Conservation (phyloP, 1,284 basidiomycete species). For the Apiotrichum akiyoshidainum region DNA sequence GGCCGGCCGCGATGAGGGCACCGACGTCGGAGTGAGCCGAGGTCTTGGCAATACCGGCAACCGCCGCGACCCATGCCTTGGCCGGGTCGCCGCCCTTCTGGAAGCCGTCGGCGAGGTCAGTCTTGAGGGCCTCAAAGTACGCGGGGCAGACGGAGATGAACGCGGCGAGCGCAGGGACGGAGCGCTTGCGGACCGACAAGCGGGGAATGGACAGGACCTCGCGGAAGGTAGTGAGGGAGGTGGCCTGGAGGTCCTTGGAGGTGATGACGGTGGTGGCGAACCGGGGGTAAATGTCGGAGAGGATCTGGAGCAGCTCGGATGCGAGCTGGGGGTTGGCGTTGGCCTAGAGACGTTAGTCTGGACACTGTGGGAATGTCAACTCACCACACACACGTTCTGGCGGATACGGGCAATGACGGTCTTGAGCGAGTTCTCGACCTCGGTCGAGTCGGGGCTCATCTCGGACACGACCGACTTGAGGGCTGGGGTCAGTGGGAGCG, state of each 20-base stretch:
- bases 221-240: conserved; percentile 68
- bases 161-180: conserved; percentile 67
- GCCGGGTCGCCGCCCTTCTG: conserved; percentile 25
- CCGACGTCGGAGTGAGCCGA: conserved; percentile 31
- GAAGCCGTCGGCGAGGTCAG: conserved; percentile 30
- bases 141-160: conserved; percentile 33
- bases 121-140: conserved; percentile 32
- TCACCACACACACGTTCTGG: conserved; percentile 60
- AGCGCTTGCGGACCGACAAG: conserved; percentile 82
- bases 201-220: conserved; percentile 72
- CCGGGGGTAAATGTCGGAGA: conserved; percentile 83
- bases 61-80: conserved; percentile 36
- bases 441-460: conserved; percentile 49
- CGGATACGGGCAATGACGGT: conserved; percentile 46
- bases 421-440: conserved; percentile 2
- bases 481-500: conserved; percentile 55
- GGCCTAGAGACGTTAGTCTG: conserved; percentile 39
- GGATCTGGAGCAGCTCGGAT: conserved; percentile 84
- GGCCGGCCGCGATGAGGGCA: conserved; percentile 30
- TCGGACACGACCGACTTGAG: conserved; percentile 92
- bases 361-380: conserved; percentile 1
- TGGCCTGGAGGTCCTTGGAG: conserved; percentile 52
- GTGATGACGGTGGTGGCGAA: conserved; percentile 70
- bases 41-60: conserved; percentile 38
- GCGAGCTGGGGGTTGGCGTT: conserved; percentile 71